Percentiles rank a stretch among this genome's conserved stretches.
These are phyloP conservation scores for Ananas comosus DNA, from an alignment of 176 grass and related monocot genomes.

Conservation along the genomic window DNA sequence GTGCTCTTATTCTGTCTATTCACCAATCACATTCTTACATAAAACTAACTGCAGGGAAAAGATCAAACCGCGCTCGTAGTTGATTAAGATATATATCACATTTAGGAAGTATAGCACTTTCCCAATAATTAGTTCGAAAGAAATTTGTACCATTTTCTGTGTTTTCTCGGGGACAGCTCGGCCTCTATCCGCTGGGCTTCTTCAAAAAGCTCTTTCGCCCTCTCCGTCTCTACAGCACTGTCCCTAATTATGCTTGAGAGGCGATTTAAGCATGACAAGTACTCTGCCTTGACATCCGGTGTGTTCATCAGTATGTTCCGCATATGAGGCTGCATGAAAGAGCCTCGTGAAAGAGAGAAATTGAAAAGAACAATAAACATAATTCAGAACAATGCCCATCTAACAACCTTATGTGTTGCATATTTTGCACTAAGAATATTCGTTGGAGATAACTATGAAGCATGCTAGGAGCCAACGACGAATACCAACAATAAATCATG, in stretches of 20 bases:
- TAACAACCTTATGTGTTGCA: neutral
- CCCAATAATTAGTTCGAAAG: no score
- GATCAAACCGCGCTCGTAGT: no score
- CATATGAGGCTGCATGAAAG: constrained; percentile 31
- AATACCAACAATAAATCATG: no score
- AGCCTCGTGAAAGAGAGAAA: neutral
- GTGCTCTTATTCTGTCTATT: no score
- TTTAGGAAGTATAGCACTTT: no score
- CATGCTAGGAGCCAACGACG: no score
- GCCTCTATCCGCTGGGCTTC: constrained; percentile 33
- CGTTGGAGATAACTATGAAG: no score
- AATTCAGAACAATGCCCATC: neutral
- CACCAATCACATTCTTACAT: no score
- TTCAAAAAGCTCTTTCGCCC: constrained; percentile 17
- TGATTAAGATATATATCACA: no score
- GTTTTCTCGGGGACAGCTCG: constrained; percentile 25
- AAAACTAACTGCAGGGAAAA: no score
- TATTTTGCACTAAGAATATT: no score
- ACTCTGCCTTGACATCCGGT: constrained; percentile 27
- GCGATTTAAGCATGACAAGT: constrained; percentile 29
- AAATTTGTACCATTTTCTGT: neutral
- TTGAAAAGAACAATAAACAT: neutral
- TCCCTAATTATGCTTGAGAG: constrained; percentile 13
- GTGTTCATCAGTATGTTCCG: constrained; percentile 27
- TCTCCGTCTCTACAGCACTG: neutral